Percentiles rank a stretch among this genome's conserved stretches.
Conservation (phyloP, 1,284 basidiomycete genomes). For the Ceratobasidium sp. region DNA sequence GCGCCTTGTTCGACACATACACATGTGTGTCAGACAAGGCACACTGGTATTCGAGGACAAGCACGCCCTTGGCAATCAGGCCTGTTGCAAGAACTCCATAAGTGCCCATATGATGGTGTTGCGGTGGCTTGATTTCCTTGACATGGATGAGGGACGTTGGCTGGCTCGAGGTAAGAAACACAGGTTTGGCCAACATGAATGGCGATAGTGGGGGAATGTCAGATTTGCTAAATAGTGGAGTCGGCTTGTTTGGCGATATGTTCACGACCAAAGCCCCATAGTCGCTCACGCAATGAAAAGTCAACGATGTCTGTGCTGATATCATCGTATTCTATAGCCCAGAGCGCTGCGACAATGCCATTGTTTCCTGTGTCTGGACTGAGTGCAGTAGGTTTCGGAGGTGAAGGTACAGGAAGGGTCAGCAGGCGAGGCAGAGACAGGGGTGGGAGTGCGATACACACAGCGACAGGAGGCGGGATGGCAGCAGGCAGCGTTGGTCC, state of each 20-base stretch:
- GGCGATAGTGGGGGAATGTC: conserved; percentile 10
- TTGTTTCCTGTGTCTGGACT: conserved; percentile 21
- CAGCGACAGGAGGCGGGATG: no score
- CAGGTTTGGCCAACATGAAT: conserved; percentile 32
- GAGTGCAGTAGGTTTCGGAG: conserved; percentile 11
- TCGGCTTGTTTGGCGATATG: conserved; percentile 21
- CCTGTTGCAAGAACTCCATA: conserved; percentile 54
- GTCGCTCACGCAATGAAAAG: conserved; percentile 26
- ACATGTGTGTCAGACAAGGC: conserved; percentile 51
- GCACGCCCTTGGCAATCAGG: conserved; percentile 52
- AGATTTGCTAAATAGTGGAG: no score
- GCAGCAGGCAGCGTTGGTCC: no score
- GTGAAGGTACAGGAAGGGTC: conserved; percentile 13
- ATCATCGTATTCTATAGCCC: conserved; percentile 38
- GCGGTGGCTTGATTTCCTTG: conserved; percentile 39
- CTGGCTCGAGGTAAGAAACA: conserved; percentile 35
- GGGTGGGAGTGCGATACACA: no score
- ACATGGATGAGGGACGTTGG: conserved; percentile 33
- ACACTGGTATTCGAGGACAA: conserved; percentile 52
- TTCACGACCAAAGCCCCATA: conserved; percentile 21
- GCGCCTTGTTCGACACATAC: conserved; percentile 57
- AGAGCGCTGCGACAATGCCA: conserved; percentile 35
- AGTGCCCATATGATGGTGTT: conserved; percentile 18
- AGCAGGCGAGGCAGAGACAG: conserved; percentile 18
- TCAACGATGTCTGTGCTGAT: conserved; percentile 38